Evolutionary conservation across 208 protist genomes (phyloP), one percentile per base, ranked within the genome.

Genomic region (Lotmaria passim): DNA sequence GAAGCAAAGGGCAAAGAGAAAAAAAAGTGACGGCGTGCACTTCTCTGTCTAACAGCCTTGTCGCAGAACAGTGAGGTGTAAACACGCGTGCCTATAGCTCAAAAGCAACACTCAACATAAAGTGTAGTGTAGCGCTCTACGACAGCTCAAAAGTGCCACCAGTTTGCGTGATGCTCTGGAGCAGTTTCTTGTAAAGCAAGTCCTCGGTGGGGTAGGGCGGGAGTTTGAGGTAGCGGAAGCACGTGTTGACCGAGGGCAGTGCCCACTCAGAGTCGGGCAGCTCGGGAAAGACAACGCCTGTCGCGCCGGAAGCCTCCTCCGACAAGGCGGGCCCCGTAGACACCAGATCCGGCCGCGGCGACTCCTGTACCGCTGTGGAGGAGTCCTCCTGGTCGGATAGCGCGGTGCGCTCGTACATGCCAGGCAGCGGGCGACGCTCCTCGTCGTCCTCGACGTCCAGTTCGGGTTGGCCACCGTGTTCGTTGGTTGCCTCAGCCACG

Each of bases 201-300:
- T 96, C 90, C 67, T 92, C 87, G 2, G 62, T 89, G 0, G 90
- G 89, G 67, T 97, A 97, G 12, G 90, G 90, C 0, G 93, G 93
- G 11, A 97, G 72, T 59, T 97, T 97, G 30, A 97, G 69, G 69
- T 97, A 97, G 24, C 87, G 80, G 60, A 97, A 97, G 69, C 93
- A 97, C 31, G 93, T 97, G 73, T 97, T 97, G 24, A 95, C 90
- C 7, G 90, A 95, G 14, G 93, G 93, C 41, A 97, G 66, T 0
- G 89, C 82, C 88, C 92, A 95, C 48, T 93, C 85, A 15, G 69
- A 57, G 39, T 89, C 84, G 10, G 69, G 55, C 17, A 81, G 26
- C 11, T 77, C 33, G 12, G 60, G 26, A 4, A 7, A 26, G 2
- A 48, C 31, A 24, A 15, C 47, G 21, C 21, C 56, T 12, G 57